Evolutionary conservation across 2,329 filamentous ascomycete genomes (phyloP).

Genomic region (Elsinoe australis): DNA sequence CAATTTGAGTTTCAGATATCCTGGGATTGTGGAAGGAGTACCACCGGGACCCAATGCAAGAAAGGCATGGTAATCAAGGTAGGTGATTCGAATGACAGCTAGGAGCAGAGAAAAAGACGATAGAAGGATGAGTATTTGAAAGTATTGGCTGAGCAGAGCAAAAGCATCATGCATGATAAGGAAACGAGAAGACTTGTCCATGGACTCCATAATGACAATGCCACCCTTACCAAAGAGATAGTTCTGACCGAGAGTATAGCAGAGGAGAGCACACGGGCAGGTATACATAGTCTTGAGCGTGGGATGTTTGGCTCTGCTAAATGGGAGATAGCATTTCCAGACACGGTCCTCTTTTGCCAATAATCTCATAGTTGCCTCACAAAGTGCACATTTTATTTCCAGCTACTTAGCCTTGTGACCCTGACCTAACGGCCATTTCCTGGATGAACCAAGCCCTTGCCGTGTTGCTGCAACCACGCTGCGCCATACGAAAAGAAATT

Average conservation of each 20-base stretch:
- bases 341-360: neutral
- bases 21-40: slow-evolving; percentile 63
- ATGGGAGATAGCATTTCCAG: neutral
- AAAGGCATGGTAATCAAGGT: slow-evolving; percentile 68
- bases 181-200: neutral
- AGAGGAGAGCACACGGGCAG: neutral
- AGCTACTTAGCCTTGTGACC: neutral
- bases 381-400: neutral
- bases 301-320: neutral
- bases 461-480: too few species aligned
- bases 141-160: slow-evolving; percentile 4
- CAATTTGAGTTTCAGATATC: slow-evolving; percentile 66
- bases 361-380: neutral
- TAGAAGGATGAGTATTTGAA: slow-evolving; percentile 3
- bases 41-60: slow-evolving; percentile 71
- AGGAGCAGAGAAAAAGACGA: slow-evolving; percentile 33
- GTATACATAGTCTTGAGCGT: slow-evolving; percentile 2
- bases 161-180: neutral
- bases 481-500: too few species aligned
- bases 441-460: slow-evolving; percentile 10
- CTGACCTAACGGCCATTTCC: neutral
- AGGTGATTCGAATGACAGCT: slow-evolving; percentile 37
- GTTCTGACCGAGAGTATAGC: neutral
- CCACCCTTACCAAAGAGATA: slow-evolving; percentile 7
- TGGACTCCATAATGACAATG: slow-evolving; percentile 13